These are phyloP conservation scores for Trichoderma simmonsii DNA, from an alignment of 2,329 filamentous ascomycete genomes.

Conservation along the genomic window DNA sequence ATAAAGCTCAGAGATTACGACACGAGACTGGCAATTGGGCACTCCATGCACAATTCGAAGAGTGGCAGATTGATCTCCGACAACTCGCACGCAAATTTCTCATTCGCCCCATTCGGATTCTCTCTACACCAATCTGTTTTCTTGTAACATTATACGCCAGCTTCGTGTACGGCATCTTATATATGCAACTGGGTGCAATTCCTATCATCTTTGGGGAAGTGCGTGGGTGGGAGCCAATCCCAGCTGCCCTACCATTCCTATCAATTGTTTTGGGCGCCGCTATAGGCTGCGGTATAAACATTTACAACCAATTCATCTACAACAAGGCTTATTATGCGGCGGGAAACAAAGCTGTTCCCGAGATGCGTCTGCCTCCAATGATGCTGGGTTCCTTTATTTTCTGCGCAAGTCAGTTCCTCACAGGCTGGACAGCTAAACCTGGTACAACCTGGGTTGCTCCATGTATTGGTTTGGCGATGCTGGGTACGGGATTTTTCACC, in stretches of 20 bases:
- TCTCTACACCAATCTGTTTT: conserved; percentile 68
- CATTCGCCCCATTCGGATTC: conserved; percentile 65
- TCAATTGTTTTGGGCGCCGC: conserved; percentile 60
- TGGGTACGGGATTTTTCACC: conserved; percentile 47
- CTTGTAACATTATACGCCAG: conserved; percentile 66
- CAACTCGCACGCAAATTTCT: conserved; percentile 63
- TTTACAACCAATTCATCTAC: conserved; percentile 63
- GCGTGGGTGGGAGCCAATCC: conserved; percentile 59
- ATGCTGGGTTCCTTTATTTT: conserved; percentile 53
- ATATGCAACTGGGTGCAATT: conserved; percentile 54
- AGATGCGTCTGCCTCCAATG: conserved; percentile 51
- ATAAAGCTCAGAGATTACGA: conserved; percentile 58
- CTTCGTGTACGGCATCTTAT: conserved; percentile 65
- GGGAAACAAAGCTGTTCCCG: conserved; percentile 51
- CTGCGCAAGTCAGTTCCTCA: conserved; percentile 54
- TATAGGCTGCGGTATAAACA: conserved; percentile 56
- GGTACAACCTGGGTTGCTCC: conserved; percentile 59
- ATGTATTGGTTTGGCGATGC: conserved; percentile 48
- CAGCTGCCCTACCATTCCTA: conserved; percentile 60
- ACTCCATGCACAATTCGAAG: conserved; percentile 63
- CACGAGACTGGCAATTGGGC: conserved; percentile 66
- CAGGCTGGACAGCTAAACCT: conserved; percentile 54
- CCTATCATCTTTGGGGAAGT: conserved; percentile 60
- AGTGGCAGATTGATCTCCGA: conserved; percentile 62
- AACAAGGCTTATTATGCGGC: conserved; percentile 54